A percentile compares a stretch with the other conserved stretches of the same genome.
Conservation (phyloP, 2,329 filamentous ascomycete genomes). For the Colletotrichum lentis region DNA sequence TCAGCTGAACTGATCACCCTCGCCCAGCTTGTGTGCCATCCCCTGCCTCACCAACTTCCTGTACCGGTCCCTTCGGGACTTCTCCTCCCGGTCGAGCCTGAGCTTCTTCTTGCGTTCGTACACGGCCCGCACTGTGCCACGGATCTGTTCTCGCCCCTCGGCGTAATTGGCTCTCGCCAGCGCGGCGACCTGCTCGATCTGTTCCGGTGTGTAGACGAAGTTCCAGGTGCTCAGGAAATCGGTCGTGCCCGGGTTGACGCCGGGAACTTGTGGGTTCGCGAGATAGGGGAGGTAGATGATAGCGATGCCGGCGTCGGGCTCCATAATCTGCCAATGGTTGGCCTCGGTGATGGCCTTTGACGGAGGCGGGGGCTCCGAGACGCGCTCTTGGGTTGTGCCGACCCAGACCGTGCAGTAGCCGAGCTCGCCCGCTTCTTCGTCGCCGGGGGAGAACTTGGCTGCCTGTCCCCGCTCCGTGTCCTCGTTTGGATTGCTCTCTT, state of each 20-base stretch:
- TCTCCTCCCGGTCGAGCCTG: conserved; percentile 63
- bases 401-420: conserved; percentile 97
- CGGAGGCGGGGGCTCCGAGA: conserved; percentile 60
- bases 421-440: conserved; percentile 67
- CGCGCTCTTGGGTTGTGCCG: conserved; percentile 79
- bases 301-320: conserved; percentile 83
- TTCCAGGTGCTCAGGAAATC: conserved; percentile 98
- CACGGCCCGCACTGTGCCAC: conserved; percentile 81
- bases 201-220: conserved; percentile 90
- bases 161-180: conserved; percentile 87
- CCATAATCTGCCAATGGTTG: conserved; percentile 73
- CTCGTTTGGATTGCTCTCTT: conserved; percentile 39
- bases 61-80: conserved; percentile 51
- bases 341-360: conserved; percentile 68
- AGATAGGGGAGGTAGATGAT: conserved; percentile 92
- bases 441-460: conserved; percentile 52
- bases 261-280: conserved; percentile 76
- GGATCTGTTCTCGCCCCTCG: conserved; percentile 81
- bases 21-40: conserved; percentile 63
- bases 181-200: conserved; percentile 84
- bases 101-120: conserved; percentile 87
- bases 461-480: conserved; percentile 44
- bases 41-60: conserved; percentile 60
- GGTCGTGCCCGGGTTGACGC: conserved; percentile 81
- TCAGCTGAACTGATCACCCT: conserved; percentile 72